Evolutionary conservation across 2,329 filamentous ascomycete species (phyloP).

Genomic region (Xylariaceae sp.): DNA sequence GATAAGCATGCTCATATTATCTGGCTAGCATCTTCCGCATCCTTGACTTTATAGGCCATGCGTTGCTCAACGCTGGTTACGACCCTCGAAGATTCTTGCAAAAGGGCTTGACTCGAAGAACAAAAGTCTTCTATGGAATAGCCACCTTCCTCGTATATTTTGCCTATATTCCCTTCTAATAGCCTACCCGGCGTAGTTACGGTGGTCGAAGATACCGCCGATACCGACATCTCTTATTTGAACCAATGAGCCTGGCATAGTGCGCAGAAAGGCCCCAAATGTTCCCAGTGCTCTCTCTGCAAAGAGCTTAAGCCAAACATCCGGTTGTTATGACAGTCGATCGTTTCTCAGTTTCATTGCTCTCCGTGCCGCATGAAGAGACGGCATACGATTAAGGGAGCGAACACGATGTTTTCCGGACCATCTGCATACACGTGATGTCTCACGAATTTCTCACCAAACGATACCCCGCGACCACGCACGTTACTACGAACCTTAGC

Average conservation of each 20-base stretch:
- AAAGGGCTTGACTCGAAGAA: conserved; percentile 21
- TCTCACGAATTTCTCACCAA: not conserved
- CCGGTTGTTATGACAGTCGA: not conserved
- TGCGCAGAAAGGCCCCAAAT: not conserved
- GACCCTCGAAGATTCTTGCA: conserved; percentile 29
- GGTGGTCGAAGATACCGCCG: not conserved
- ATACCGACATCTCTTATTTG: not conserved
- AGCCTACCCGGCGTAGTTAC: not conserved
- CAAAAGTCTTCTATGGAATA: conserved; percentile 27
- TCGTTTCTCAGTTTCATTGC: not conserved
- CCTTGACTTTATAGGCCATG: conserved; percentile 29
- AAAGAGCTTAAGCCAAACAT: not conserved
- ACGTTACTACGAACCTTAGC: not conserved
- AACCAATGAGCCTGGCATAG: not conserved
- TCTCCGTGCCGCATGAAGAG: not conserved
- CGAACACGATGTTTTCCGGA: not conserved
- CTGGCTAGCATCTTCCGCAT: conserved; percentile 26
- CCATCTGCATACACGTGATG: not conserved
- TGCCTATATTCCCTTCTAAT: conserved; percentile 31
- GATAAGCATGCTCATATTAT: conserved; percentile 4
- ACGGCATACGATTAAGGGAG: not conserved
- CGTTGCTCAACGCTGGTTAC: conserved; percentile 30
- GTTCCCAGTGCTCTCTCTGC: not conserved
- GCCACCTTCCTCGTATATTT: conserved; percentile 32
- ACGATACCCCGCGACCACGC: not conserved